These are phyloP conservation scores for Aciculosporium take DNA, from an alignment of 2,329 filamentous ascomycete genomes.

Conservation along the genomic window DNA sequence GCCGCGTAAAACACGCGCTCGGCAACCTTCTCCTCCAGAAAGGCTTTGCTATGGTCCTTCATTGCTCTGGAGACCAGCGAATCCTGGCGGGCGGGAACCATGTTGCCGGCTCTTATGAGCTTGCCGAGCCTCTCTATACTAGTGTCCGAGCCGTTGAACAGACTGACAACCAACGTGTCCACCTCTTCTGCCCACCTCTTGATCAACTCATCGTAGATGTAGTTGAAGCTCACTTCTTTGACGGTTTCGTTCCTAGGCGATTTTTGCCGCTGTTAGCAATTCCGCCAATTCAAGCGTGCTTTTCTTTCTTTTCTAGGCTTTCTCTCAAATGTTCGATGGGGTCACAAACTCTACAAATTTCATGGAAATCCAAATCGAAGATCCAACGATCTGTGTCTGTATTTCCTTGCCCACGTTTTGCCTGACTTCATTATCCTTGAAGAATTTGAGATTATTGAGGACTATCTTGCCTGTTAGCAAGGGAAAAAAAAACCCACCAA, in stretches of 20 bases:
- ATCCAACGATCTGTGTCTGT: too few relatives aligned
- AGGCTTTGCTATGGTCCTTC: not conserved
- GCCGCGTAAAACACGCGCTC: constrained; percentile 1
- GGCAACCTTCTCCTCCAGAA: not conserved
- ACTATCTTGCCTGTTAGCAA: not conserved
- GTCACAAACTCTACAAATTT: not conserved
- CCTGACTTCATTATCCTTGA: not conserved
- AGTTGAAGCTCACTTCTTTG: not conserved
- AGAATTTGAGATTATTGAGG: not conserved
- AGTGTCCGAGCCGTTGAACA: not conserved
- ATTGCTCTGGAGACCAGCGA: too few relatives aligned
- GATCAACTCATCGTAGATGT: not conserved
- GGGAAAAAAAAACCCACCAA: too few relatives aligned
- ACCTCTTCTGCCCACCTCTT: not conserved
- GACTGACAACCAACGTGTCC: not conserved
- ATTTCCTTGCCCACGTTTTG: not conserved
- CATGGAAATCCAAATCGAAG: not conserved
- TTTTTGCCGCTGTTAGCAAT: too few relatives aligned
- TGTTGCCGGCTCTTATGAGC: not conserved
- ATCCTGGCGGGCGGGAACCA: too few relatives aligned
- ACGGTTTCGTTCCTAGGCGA: not conserved
- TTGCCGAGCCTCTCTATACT: not conserved
- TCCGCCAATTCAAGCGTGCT: too few relatives aligned
- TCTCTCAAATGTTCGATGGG: not conserved
- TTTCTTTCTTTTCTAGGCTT: not conserved